These are phyloP conservation scores for Linnemannia schmuckeri DNA, from an alignment of 192 early-diverging fungal genomes.

Conservation along the genomic window DNA sequence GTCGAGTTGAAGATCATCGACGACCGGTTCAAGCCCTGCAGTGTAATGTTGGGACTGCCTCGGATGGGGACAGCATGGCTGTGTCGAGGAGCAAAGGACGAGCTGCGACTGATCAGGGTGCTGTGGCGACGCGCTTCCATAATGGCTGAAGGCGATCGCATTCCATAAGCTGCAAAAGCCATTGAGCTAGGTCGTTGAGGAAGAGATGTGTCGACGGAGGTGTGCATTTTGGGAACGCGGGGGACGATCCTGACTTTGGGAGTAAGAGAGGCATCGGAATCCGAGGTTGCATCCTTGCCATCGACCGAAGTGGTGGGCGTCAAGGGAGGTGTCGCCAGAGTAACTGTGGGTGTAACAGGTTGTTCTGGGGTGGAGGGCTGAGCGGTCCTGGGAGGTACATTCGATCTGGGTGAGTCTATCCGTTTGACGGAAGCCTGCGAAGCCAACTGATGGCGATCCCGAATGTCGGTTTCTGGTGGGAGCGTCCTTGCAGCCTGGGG, in stretches of 20 bases:
- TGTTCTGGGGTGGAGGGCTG: constrained; percentile 5
- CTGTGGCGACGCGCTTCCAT: constrained; percentile 56
- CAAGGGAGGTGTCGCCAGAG: constrained; percentile 36
- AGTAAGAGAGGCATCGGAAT: constrained; percentile 38
- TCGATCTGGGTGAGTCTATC: constrained; percentile 6
- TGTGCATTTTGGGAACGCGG: constrained; percentile 23
- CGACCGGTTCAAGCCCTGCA: constrained; percentile 18
- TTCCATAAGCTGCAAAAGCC: constrained; percentile 44
- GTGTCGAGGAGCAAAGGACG: constrained; percentile 47
- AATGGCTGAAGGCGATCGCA: constrained; percentile 45
- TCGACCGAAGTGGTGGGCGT: constrained; percentile 46
- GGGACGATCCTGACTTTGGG: constrained; percentile 30
- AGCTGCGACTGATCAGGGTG: constrained; percentile 26
- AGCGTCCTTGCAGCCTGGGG: constrained; percentile 3
- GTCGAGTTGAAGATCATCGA: constrained; percentile 7
- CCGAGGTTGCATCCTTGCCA: constrained; percentile 41
- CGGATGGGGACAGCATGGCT: constrained; percentile 42
- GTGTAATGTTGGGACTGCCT: constrained; percentile 15
- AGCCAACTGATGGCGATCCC: not conserved
- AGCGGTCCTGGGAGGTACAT: not conserved
- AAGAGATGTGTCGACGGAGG: constrained; percentile 15
- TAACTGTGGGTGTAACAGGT: constrained; percentile 1
- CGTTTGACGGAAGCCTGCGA: not conserved
- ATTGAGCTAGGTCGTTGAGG: constrained; percentile 39
- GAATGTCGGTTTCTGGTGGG: not conserved